Conservation (phyloP, 768 basidiomycete genomes). For the Xerocomellus intermedius region DNA sequence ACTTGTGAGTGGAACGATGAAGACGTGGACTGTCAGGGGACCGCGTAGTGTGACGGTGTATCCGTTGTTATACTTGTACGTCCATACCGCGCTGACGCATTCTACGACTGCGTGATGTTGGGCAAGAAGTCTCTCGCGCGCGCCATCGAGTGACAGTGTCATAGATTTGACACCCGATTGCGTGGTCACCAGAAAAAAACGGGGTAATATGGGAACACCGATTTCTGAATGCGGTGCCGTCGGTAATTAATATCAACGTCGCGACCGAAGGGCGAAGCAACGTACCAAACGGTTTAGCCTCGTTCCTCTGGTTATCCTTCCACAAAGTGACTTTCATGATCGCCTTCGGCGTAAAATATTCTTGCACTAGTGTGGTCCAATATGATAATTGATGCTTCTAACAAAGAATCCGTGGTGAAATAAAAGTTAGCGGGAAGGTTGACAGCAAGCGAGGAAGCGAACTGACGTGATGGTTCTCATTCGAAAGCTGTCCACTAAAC, state of each 20-base stretch:
- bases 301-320: conserved; percentile 77
- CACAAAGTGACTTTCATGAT: conserved; percentile 81
- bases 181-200: conserved; percentile 82
- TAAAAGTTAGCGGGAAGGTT: conserved; percentile 1
- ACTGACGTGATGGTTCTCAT: conserved; percentile 48
- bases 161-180: conserved; percentile 85
- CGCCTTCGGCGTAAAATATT: conserved; percentile 71
- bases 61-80: conserved; percentile 76
- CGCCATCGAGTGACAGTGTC: conserved; percentile 75
- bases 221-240: conserved; percentile 53
- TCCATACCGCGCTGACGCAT: conserved; percentile 75
- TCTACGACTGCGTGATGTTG: conserved; percentile 55
- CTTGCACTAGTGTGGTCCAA: conserved; percentile 64
- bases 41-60: conserved; percentile 77
- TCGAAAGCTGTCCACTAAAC: conserved; percentile 65
- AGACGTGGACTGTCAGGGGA: conserved; percentile 66
- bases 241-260: conserved; percentile 10
- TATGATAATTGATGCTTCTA: conserved; percentile 64
- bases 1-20: conserved; percentile 29
- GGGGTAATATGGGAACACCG: conserved; percentile 72
- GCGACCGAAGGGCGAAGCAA: conserved; percentile 9
- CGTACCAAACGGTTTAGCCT: conserved; percentile 84
- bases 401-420: background rate
- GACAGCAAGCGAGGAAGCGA: background rate
- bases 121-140: conserved; percentile 62